These are phyloP conservation scores for Cutaneotrichosporon mucoides DNA, from an alignment of 1,284 basidiomycete genomes.

Conservation along the genomic window DNA sequence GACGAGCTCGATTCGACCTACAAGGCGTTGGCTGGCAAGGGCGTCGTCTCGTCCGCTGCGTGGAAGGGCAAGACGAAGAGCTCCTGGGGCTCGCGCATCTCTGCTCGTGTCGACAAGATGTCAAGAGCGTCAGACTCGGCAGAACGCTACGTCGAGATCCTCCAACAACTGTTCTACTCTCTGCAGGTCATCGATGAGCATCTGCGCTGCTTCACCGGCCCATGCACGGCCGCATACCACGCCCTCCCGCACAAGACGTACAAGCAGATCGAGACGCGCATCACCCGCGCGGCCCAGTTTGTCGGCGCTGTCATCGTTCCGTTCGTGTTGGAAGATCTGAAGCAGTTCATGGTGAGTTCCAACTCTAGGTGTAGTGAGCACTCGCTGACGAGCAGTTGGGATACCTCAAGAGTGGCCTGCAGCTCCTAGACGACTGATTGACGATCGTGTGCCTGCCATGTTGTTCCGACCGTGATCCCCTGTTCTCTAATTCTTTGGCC, in stretches of 20 bases:
- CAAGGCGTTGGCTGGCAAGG: constrained; percentile 88
- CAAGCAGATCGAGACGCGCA: constrained; percentile 63
- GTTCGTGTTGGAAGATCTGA: constrained; percentile 73
- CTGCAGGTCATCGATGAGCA: constrained; percentile 83
- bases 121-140: constrained; percentile 86
- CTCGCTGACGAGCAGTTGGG: constrained; percentile 22
- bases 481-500: too few relatives aligned
- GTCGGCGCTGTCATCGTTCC: constrained; percentile 83
- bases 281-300: constrained; percentile 81
- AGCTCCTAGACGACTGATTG: constrained; percentile 37
- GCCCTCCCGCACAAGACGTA: constrained; percentile 64
- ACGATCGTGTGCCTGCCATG: too few relatives aligned
- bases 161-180: constrained; percentile 69
- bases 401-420: constrained; percentile 39
- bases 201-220: constrained; percentile 61
- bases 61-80: constrained; percentile 67
- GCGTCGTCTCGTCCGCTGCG: constrained; percentile 52
- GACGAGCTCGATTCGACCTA: constrained; percentile 75
- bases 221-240: constrained; percentile 62
- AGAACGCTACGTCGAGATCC: constrained; percentile 72
- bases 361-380: too few relatives aligned
- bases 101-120: constrained; percentile 80
- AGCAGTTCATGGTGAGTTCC: constrained; percentile 66
- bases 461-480: background rate
- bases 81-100: constrained; percentile 74